Evolutionary conservation across 2,329 filamentous ascomycete genomes (phyloP), one percentile per base, ranked within the genome.

Genomic region (Dryadomyces sulphureus): DNA sequence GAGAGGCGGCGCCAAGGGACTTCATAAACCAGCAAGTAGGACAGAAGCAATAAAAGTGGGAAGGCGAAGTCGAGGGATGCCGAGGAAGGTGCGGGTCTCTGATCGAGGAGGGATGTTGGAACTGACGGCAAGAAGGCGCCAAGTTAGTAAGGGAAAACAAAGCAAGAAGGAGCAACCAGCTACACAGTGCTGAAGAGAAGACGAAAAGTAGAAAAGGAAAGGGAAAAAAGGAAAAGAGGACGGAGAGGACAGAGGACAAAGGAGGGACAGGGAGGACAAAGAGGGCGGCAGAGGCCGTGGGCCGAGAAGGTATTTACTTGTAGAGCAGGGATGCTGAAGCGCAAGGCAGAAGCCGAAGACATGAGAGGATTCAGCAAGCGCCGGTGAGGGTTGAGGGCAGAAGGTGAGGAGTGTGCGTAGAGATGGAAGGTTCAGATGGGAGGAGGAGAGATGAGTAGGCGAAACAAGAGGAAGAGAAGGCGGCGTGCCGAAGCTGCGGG

Each of bases 351-450:
- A 19, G 12, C 38, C 11, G 12, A 17, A 40, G 38, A 35, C 36
- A 46, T 41, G 41, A 41, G 43, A 46, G 41, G 44, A 38, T 38
- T 44, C 46, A 45, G 40, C 48, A 51, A 49, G 49, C 49, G 49
- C 48, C 49, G 49, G 43, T 35, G 43, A 44, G 35, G n/a, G n/a
- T n/a, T n/a, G n/a, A n/a, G n/a, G n/a, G n/a, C 45, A 47, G 41
- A 35, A 38, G 21, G 38, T 9, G 40, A 27, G 14, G 14, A 41
- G 20, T 22, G 11, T 9, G 27, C 11, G 11, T 9, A 38, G 19
- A 19, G 27, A 25, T 41, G 38, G 38, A 36, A 27, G 21, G 19
- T 19, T 17, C 40, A 43, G 32, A 38, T 35, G 25, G 44, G 30
- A 38, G 40, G 34, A 25, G 39, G 40, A n/a, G 42, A 17, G 45